Evolutionary conservation across 306 rosid species (phyloP), one percentile per base, ranked within the genome.

Genomic region (Geum urbanum): DNA sequence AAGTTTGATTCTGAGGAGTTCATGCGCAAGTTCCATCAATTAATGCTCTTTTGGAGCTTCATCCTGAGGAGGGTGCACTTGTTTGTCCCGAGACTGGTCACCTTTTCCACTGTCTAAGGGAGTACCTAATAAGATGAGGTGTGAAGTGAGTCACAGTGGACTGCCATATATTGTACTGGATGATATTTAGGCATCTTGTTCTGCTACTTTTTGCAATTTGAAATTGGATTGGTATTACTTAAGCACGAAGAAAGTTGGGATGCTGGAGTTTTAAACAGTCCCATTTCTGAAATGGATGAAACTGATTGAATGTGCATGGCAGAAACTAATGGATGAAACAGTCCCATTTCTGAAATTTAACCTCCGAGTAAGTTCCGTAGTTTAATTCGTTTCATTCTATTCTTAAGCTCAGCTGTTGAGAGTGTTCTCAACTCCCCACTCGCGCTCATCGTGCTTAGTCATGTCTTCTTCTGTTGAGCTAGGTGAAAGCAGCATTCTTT

Each of bases 41-140:
- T n/a, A n/a, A 94, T 58, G 99, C 91, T 2, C 95, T 94, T 67
- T 71, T 94, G 58, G 92, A 94, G 82, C 91, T 94, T 70, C 96
- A 91, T 79, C 97, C 88, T 5, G 96, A 94, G 75, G 95, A 91
- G 70, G 97, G 96, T 15, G 89, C 86, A 2, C 99, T 91, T 63
- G 59, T 91, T 63, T 94, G 99, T 60, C 97, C 97, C 0, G 88
- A 91, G 78, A 87, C 96, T 0, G 88, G 78, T 46, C 84, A 97
- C 5, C 74, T 16, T 94, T 91, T 69, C 96, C 95, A 0, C 87
- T 94, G 12, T 86, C 5, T 7, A 94, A 91, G 78, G 97, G 99
- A 1, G 88, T 88, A 51, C 99, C 99, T 15, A 94, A 27, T 27
- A 91, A 64, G 96, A 94, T 15, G 92, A 94, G 84, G 97, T 94